A percentile compares a stretch with the other conserved stretches of the same genome.
phyloP scores from a whole-genome alignment of 1,284 basidiomycete species.

The Moesziomyces sp. region DNA sequence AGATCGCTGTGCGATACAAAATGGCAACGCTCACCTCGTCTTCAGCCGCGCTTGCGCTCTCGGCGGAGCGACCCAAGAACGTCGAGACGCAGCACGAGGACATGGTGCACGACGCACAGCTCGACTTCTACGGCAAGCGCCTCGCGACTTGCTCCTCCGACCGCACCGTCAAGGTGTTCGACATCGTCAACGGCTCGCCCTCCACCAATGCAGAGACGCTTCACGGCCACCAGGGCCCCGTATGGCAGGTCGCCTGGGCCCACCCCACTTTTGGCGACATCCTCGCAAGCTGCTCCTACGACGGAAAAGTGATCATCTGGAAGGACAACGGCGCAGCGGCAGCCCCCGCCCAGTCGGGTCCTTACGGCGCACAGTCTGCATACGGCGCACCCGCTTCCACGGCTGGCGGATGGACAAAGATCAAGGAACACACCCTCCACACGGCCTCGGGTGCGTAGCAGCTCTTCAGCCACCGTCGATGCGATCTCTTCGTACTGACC shows the following conservation, averaged over 20 bases:
- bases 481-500: not conserved
- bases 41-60: slow-evolving; percentile 40
- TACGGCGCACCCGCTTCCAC: slow-evolving; percentile 41
- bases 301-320: slow-evolving; percentile 98
- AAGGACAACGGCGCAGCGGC: slow-evolving; percentile 77
- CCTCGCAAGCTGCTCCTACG: slow-evolving; percentile 95
- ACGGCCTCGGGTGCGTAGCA: slow-evolving; percentile 82
- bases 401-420: slow-evolving; percentile 80
- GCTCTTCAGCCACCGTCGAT: not conserved
- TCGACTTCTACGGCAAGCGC: slow-evolving; percentile 96
- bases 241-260: slow-evolving; percentile 99
- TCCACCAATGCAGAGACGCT: slow-evolving; percentile 70
- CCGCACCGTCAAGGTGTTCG: slow-evolving; percentile 93
- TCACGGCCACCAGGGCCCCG: slow-evolving; percentile 84
- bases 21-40: slow-evolving; percentile 38
- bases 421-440: slow-evolving; percentile 95
- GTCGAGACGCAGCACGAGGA: slow-evolving; percentile 67
- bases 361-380: slow-evolving; percentile 43
- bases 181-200: slow-evolving; percentile 87
- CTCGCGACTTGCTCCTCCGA: slow-evolving; percentile 97
- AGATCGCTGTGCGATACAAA: not conserved
- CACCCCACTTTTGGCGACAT: slow-evolving; percentile 92
- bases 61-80: slow-evolving; percentile 52
- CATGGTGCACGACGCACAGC: slow-evolving; percentile 85
- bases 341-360: slow-evolving; percentile 70